These are phyloP conservation scores for Ogataea methanolica DNA, from an alignment of 805 yeast species.

Conservation along the genomic window DNA sequence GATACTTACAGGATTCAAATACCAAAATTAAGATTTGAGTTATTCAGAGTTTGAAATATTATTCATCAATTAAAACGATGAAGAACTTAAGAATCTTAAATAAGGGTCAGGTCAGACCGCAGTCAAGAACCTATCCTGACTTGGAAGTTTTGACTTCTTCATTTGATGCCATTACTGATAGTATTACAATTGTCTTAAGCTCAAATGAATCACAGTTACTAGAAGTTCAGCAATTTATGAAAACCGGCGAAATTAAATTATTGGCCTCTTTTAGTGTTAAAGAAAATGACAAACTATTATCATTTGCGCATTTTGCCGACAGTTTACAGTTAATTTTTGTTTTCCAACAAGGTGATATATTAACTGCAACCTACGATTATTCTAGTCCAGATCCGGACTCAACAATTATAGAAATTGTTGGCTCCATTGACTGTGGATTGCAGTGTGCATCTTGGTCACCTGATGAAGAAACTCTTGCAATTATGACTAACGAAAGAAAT, in stretches of 20 bases:
- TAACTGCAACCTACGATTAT: slow-evolving; percentile 57
- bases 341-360: slow-evolving; percentile 71
- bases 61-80: slow-evolving; percentile 16
- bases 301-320: slow-evolving; percentile 69
- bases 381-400: slow-evolving; percentile 41
- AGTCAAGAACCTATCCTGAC: slow-evolving; percentile 62
- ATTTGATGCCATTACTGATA: slow-evolving; percentile 72
- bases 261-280: slow-evolving; percentile 59
- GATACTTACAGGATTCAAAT: too few relatives aligned
- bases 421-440: slow-evolving; percentile 75
- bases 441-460: slow-evolving; percentile 79
- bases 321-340: slow-evolving; percentile 61
- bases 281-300: slow-evolving; percentile 39
- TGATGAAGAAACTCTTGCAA: slow-evolving; percentile 79
- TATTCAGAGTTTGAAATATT: not conserved
- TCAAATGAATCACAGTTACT: slow-evolving; percentile 47
- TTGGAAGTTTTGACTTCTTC: slow-evolving; percentile 47
- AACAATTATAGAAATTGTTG: slow-evolving; percentile 70
- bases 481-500: slow-evolving; percentile 59
- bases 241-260: slow-evolving; percentile 51
- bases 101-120: slow-evolving; percentile 47
- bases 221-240: slow-evolving; percentile 75
- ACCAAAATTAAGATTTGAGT: not conserved
- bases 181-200: slow-evolving; percentile 61
- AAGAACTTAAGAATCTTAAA: slow-evolving; percentile 37